Evolutionary conservation across 1,284 basidiomycete species (phyloP).

Genomic region (Papiliotrema terrestris): DNA sequence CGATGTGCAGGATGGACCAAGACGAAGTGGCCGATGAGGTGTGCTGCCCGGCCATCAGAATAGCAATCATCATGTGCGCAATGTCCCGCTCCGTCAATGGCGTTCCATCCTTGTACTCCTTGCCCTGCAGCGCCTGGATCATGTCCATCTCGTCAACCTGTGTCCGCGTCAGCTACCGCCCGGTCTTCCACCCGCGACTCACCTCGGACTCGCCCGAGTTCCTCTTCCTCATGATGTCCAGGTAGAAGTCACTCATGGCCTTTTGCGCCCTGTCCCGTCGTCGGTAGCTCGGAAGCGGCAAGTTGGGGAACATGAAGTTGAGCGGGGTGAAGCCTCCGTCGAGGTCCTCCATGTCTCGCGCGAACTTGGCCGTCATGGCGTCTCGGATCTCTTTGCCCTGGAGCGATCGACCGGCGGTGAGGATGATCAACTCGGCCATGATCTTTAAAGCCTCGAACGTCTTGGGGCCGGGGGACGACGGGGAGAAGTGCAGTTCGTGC

Average conservation of each 20-base stretch:
- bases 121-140: conserved; percentile 81
- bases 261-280: conserved; percentile 83
- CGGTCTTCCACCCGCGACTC: conserved; percentile 27
- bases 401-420: conserved; percentile 87
- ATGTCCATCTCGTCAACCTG: conserved; percentile 77
- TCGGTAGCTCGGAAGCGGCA: conserved; percentile 86
- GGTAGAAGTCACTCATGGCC: conserved; percentile 93
- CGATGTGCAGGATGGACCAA: conserved; percentile 90
- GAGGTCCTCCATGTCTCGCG: conserved; percentile 80
- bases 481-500: conserved; percentile 38
- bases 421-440: conserved; percentile 91
- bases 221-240: conserved; percentile 79
- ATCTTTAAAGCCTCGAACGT: conserved; percentile 62
- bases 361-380: conserved; percentile 76
- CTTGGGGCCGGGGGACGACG: conserved; percentile 19
- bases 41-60: conserved; percentile 97
- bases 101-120: conserved; percentile 81
- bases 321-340: conserved; percentile 89
- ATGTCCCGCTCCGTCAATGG: conserved; percentile 82
- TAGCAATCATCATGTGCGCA: conserved; percentile 93
- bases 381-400: conserved; percentile 88
- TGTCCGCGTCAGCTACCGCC: not conserved
- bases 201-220: conserved; percentile 55
- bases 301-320: conserved; percentile 91
- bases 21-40: conserved; percentile 88